Percentiles rank a stretch among this genome's conserved stretches.
phyloP scores from a whole-genome alignment of 2,329 filamentous ascomycete species.

The Ceratocystis alfenasii region DNA sequence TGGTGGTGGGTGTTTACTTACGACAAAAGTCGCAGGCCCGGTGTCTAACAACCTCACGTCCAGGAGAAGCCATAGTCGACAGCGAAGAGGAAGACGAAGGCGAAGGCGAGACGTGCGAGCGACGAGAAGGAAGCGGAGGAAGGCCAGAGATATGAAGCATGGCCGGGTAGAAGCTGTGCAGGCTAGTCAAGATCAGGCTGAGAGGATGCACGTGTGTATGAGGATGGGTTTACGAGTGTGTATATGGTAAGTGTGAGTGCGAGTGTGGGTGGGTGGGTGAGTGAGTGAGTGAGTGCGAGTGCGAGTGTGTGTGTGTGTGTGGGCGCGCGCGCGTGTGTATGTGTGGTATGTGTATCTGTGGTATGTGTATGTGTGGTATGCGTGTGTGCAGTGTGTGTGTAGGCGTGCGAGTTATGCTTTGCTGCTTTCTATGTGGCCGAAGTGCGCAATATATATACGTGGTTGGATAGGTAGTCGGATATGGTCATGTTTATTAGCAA shows the following conservation, averaged over 20 bases:
- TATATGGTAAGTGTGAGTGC: background rate
- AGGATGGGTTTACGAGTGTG: background rate
- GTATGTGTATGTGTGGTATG: no score
- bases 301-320: no score
- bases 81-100: background rate
- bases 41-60: conserved; percentile 35
- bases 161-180: background rate
- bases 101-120: background rate
- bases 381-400: no score
- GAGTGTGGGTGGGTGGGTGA: background rate
- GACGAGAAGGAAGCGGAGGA: background rate
- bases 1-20: conserved; percentile 33
- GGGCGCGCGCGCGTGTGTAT: no score
- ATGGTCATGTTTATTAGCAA: no score
- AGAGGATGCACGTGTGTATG: background rate
- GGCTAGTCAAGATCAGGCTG: background rate
- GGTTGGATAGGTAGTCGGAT: no score
- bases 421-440: no score
- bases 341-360: no score
- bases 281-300: no score
- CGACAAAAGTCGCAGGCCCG: conserved; percentile 57
- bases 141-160: conserved; percentile 7
- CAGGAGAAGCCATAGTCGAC: conserved; percentile 18
- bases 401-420: no score
- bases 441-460: no score